phyloP scores from a whole-genome alignment of 2,329 filamentous ascomycete species.

The Colletotrichum sp. region DNA sequence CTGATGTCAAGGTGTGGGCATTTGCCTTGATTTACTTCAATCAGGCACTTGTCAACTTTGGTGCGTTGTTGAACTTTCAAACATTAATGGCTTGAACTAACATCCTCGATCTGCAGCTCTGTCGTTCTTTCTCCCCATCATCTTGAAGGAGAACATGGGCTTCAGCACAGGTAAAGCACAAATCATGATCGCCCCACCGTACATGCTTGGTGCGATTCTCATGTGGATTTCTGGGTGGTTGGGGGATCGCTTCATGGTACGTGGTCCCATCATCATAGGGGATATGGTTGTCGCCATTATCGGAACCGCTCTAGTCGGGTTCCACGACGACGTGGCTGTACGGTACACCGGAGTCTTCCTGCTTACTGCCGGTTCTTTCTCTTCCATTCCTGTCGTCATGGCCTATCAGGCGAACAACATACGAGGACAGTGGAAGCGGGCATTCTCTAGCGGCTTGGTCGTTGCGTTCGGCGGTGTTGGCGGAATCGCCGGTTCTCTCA shows the following conservation, averaged over 20 bases:
- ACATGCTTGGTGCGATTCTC: slow-evolving; percentile 62
- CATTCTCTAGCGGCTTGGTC: slow-evolving; percentile 19
- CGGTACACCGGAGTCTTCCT: slow-evolving; percentile 74
- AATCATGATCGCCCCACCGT: slow-evolving; percentile 62
- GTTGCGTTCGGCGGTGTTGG: slow-evolving; percentile 18
- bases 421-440: slow-evolving; percentile 21
- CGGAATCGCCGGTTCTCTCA: slow-evolving; percentile 18
- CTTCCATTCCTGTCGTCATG: slow-evolving; percentile 10
- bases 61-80: background rate
- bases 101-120: slow-evolving; percentile 46
- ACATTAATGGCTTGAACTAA: slow-evolving; percentile 14
- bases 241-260: slow-evolving; percentile 65
- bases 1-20: slow-evolving; percentile 75
- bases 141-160: slow-evolving; percentile 44
- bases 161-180: slow-evolving; percentile 43
- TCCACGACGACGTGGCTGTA: slow-evolving; percentile 53
- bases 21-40: slow-evolving; percentile 46
- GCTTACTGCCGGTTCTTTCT: slow-evolving; percentile 7
- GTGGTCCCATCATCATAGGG: slow-evolving; percentile 70
- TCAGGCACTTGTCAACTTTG: slow-evolving; percentile 12
- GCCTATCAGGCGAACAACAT: slow-evolving; percentile 22
- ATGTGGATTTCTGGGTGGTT: slow-evolving; percentile 68
- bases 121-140: slow-evolving; percentile 61
- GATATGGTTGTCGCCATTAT: slow-evolving; percentile 63
- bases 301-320: slow-evolving; percentile 70